These are phyloP conservation scores for Bolboschoenoplectus hybrid DNA, from an alignment of 202 grass and related monocot genomes.

Conservation along the genomic window DNA sequence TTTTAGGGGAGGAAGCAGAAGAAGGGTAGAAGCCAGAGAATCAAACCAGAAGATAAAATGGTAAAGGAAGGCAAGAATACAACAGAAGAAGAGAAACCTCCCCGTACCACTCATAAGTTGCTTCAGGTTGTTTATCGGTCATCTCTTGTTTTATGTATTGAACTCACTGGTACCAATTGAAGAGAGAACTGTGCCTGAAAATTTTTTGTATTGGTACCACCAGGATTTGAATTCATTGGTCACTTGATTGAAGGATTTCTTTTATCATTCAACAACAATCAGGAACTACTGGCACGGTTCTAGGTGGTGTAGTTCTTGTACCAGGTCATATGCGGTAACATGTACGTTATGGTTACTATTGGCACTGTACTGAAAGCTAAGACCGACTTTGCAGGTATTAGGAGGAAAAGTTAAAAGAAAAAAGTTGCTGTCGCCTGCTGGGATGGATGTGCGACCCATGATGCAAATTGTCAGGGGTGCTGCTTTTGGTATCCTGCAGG, in stretches of 20 bases:
- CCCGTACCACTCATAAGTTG: conserved; percentile 54
- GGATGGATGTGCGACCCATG: conserved; percentile 92
- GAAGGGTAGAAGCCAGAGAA: conserved; percentile 12
- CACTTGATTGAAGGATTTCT: not conserved
- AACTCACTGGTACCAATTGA: not conserved
- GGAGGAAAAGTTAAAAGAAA: conserved; percentile 79
- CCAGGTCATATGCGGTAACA: not conserved
- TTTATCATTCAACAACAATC: not conserved
- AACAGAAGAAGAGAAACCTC: conserved; percentile 32
- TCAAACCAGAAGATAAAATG: not conserved
- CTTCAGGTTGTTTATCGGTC: conserved; percentile 43
- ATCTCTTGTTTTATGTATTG: not conserved
- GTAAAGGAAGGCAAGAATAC: conserved; percentile 1
- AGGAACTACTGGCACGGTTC: not conserved
- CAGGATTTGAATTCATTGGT: not conserved
- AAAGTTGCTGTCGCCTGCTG: conserved; percentile 92
- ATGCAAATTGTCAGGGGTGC: conserved; percentile 96
- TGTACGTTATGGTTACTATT: not conserved
- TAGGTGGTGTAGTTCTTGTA: not conserved
- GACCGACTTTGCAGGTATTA: conserved; percentile 60
- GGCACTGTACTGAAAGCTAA: conserved; percentile 13
- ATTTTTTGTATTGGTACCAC: not conserved
- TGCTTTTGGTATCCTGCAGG: conserved; percentile 93
- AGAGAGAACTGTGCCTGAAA: not conserved
- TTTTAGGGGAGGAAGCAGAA: conserved; percentile 24